Evolutionary conservation across 331 rosid genomes (phyloP).

Genomic region (Dryas integrifolia): DNA sequence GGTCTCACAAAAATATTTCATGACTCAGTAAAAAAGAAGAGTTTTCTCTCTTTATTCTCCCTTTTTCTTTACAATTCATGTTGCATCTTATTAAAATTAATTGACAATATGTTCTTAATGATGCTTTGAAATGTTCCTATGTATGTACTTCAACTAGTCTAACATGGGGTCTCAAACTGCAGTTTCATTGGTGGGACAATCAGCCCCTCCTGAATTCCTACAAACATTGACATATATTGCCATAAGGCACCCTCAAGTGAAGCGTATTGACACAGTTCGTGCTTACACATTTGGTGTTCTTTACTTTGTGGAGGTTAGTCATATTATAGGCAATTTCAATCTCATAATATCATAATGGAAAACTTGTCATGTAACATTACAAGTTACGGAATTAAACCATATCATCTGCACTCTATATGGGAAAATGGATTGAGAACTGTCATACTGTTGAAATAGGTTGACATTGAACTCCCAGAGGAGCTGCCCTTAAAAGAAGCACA

Average conservation of each 20-base stretch:
- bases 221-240: constrained; percentile 83
- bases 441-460: constrained; percentile 58
- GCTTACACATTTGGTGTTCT: constrained; percentile 96
- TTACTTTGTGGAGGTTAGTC: constrained; percentile 90
- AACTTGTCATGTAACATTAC: not conserved
- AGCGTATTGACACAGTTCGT: constrained; percentile 89
- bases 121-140: not conserved
- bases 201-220: constrained; percentile 90
- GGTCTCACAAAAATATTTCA: not conserved
- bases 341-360: not conserved
- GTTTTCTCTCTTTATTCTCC: not conserved
- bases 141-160: not conserved
- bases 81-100: not conserved
- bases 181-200: constrained; percentile 91
- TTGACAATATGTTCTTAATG: not conserved
- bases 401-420: not conserved
- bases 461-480: constrained; percentile 90
- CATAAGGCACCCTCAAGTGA: constrained; percentile 67
- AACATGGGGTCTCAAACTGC: constrained; percentile 23
- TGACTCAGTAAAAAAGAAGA: not conserved
- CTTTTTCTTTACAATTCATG: not conserved
- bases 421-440: not conserved
- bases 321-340: not conserved
- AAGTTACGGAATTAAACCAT: not conserved
- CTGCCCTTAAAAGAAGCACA: constrained; percentile 82